Base-by-base conservation (phyloP, 805 yeast genomes). In the Ogataea ramenticola region DNA sequence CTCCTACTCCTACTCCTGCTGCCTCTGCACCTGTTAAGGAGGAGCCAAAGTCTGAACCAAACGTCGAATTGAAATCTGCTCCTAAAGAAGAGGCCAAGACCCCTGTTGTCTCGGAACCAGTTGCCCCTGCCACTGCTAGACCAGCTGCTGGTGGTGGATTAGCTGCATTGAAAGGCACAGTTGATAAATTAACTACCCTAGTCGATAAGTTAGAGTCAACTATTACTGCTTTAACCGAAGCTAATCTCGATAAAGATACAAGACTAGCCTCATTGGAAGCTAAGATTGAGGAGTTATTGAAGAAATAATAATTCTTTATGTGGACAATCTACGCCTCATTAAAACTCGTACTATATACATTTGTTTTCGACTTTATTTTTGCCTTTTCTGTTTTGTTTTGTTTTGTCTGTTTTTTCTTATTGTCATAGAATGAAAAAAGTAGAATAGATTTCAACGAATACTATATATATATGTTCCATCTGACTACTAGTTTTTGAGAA, bases 131-230 rank as follows among this genome's bases (percentile, higher is more conserved):
- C 15, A 20, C 54, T 14, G 39, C 49, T 4, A 45, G 51, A 16
- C 37, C 61, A 17, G 48, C 54, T 12, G 38, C 58, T 16, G 42
- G 55, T 12, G 55, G 64, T 16, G 59, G 67, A 26, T 70, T 73
- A 24, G 77, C 86, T 17, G 72, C 84, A 29, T 68, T 86, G 47
- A 82, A 82, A 54, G 82, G 77, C 10, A 79, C 88, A 1, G 81
- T 85, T 29, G 91, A 82, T 50, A 81, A 75, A 49, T 67, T 86
- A 43, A 77, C 84, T 5, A 46, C 65, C 2, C 61, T 86, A 30
- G 88, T 82, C 19, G 65, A 67, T 3, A 66, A 71, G 26, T 68
- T 86, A 39, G 89, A 85, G 57, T 44, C 64, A 0, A 76, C 80
- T 37, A 74, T 86, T 38, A 54, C 67, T 11, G 70, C 63, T 44